These are phyloP conservation scores for Tuber borchii DNA, from an alignment of 495 filamentous ascomycete species.

Conservation along the genomic window DNA sequence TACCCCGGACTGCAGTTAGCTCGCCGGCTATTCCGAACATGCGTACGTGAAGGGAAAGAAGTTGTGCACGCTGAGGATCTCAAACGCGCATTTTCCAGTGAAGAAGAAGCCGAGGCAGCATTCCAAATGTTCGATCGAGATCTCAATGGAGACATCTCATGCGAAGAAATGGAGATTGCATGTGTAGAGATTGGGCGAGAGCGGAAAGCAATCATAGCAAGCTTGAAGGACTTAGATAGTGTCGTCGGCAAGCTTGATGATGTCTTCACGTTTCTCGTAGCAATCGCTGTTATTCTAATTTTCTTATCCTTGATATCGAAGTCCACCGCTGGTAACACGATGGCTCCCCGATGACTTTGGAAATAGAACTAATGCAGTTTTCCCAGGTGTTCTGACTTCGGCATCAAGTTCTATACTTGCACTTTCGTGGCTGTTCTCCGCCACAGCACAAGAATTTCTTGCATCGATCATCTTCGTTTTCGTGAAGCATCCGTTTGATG, in stretches of 20 bases:
- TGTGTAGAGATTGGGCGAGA: conserved; percentile 93
- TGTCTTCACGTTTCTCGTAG: conserved; percentile 78
- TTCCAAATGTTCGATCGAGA: conserved; percentile 95
- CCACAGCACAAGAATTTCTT: conserved; percentile 89
- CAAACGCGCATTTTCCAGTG: conserved; percentile 69
- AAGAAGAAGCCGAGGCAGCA: conserved; percentile 83
- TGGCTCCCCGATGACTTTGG: not conserved
- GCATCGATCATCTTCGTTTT: conserved; percentile 92
- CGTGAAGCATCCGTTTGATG: conserved; percentile 96
- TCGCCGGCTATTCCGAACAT: conserved; percentile 85
- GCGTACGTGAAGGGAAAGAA: conserved; percentile 65
- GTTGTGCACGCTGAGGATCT: conserved; percentile 71
- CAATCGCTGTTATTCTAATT: conserved; percentile 70
- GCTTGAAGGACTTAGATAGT: conserved; percentile 88
- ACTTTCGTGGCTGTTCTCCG: conserved; percentile 84
- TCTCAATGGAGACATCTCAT: conserved; percentile 92
- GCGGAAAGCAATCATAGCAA: conserved; percentile 90
- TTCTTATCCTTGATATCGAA: conserved; percentile 84
- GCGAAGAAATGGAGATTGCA: conserved; percentile 88
- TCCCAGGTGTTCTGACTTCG: conserved; percentile 63
- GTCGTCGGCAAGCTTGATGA: conserved; percentile 86
- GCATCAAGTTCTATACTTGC: conserved; percentile 79
- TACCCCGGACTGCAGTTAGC: conserved; percentile 51
- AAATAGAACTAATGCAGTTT: not conserved
- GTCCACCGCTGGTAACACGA: conserved; percentile 59